phyloP scores from a whole-genome alignment of 2,329 filamentous ascomycete genomes.

The Fonsecaea erecta region DNA sequence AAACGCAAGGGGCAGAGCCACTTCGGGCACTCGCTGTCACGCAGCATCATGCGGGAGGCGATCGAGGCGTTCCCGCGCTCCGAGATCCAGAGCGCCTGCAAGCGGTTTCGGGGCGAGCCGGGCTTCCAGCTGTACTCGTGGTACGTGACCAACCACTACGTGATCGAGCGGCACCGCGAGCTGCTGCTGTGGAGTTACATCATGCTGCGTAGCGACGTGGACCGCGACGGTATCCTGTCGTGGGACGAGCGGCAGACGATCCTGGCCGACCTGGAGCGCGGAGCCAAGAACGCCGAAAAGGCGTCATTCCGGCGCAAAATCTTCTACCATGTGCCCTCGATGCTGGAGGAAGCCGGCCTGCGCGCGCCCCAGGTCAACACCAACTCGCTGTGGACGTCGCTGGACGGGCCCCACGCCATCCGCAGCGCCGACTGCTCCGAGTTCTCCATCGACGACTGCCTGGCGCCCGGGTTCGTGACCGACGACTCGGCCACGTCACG shows the following conservation, averaged over 20 bases:
- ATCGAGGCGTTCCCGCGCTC: constrained; percentile 31
- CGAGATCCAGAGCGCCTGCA: constrained; percentile 30
- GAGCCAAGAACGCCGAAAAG: constrained; percentile 26
- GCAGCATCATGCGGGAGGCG: constrained; percentile 32
- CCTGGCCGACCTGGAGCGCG: constrained; percentile 25
- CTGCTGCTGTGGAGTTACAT: constrained; percentile 33
- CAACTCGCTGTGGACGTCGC: constrained; percentile 30
- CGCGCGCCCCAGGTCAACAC: constrained; percentile 30
- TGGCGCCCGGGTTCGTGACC: constrained; percentile 9
- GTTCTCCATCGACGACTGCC: constrained; percentile 32
- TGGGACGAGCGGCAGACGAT: constrained; percentile 30
- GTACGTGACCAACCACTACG: constrained; percentile 33
- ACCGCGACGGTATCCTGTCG: constrained; percentile 27
- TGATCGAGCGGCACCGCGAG: constrained; percentile 31
- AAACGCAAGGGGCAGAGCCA: constrained; percentile 33
- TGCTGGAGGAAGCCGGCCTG: constrained; percentile 29
- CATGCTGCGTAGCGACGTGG: constrained; percentile 29
- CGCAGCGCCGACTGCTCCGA: constrained; percentile 29
- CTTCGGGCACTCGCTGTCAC: constrained; percentile 30
- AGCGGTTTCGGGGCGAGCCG: constrained; percentile 32
- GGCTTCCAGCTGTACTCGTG: constrained; percentile 32
- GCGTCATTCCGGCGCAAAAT: constrained; percentile 27
- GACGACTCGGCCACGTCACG: constrained; percentile 17
- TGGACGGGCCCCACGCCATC: constrained; percentile 28
- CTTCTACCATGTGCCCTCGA: constrained; percentile 30